Base-by-base conservation (phyloP, 345 rosid species). In the Populus pruinosa region DNA sequence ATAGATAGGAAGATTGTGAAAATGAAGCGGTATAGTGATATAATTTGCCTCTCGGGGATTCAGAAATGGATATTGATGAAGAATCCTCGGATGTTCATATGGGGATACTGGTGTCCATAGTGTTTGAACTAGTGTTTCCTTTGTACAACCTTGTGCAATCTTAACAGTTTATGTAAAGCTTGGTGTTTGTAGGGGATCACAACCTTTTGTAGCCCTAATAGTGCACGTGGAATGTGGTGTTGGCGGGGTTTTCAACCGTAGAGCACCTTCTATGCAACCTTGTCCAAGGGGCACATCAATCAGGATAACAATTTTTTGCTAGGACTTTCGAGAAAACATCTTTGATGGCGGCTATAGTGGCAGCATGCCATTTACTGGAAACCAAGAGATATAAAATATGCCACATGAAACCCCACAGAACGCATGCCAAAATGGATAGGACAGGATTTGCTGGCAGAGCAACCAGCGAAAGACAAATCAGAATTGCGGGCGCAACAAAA, bases 1-100 rank as follows among this genome's bases (percentile, higher is more conserved):
- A 93, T 86, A 88, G 93, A 38, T 89, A 90, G 81, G 90, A 86
- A 49, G 92, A 86, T 78, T 82, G 83, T 25, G 90, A 87, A 65
- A 80, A 78, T 77, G 81, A 81, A 72, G 77, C 83, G 74, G 82
- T 89, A 83, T 91, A 80, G 23, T 35, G 68, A 14, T 23, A 31
- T 10, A 29, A 20, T 17, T 21, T 18, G 31, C 18, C n/a, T 3
- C 55, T 75, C 14, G 44, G 38, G 78, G 82, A 33, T 83, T 82
- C 67, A 14, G 81, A 77, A 73, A 77, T 76, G 69, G 5, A 62
- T 56, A 66, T 79, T 70, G 78, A 50, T 82, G 87, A 79, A 80
- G 79, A 79, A 75, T 71, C 82, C 86, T 20, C 50, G 27, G 31
- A 2, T 66, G 50, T 49, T 31, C 2, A 17, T 27, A 25, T 13